Base-by-base conservation (phyloP, 2,329 filamentous ascomycete genomes). In the Penicillium psychrosexuale region DNA sequence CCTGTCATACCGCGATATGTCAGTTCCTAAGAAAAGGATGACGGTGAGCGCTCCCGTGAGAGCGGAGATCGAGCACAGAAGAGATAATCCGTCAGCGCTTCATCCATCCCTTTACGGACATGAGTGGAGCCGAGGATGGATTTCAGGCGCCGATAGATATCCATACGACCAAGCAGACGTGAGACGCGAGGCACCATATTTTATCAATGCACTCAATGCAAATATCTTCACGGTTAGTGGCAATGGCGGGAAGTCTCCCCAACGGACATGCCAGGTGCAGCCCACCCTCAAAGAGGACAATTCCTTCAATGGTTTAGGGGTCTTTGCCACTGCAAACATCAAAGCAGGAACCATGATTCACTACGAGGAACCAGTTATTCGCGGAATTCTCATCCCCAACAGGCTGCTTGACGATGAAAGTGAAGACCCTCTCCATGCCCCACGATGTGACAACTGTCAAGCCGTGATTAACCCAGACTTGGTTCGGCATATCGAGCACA, bases 291-390 rank as follows among this genome's bases (percentile, higher is more conserved):
- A 40, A 3, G 31, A 8, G 8, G 45, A 53, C 46, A 13, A 27
- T 19, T 42, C 28, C 13, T 42, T 48, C 38, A 51, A n/a, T 47
- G 59, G 31, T 13, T 68, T n/a, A 56, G 60, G 51, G 2, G 65
- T 73, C n/a, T 67, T 67, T 47, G 72, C 72, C 7, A 64, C 49
- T 3, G 37, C 53, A 13, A 24, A 62, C 6, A 72, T 74, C 36
- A 33, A 50, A 15, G 45, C 48, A 22, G 62, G 62, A 1, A 59
- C 65, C 27, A 17, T 69, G 7, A 65, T 74, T 33, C 66, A 68
- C 53, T 63, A 58, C 22, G 71, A 73, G 46, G 71, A 73, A 38
- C 72, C 72, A 3, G 67, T 66, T 3, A 65, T 72, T n/a, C 63
- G 72, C 46, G 67, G 72, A 15, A 65, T 72, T 57, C 66, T 73